Conservation (phyloP, 441 rosid genomes). For the Adansonia madagascariensis region DNA sequence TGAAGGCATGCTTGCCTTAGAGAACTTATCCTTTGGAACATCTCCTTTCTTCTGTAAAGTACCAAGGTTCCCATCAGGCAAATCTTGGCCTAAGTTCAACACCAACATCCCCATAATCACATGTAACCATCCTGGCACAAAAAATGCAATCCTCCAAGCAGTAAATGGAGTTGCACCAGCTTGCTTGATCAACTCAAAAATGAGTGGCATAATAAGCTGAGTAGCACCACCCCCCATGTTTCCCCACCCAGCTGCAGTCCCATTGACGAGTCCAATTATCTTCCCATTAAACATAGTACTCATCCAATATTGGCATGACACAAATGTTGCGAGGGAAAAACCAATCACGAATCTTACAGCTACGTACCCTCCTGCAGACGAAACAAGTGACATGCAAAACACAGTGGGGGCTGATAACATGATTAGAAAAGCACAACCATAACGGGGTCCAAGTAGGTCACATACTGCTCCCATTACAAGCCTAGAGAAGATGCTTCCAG, state of each 20-base stretch:
- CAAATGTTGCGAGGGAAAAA: conserved; percentile 49
- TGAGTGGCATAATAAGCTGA: conserved; percentile 47
- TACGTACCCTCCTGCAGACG: conserved; percentile 42
- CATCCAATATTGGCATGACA: conserved; percentile 51
- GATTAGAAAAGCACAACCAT: conserved; percentile 43
- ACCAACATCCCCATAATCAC: conserved; percentile 45
- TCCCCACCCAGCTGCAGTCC: conserved; percentile 55
- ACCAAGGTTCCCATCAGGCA: conserved; percentile 48
- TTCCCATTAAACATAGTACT: conserved; percentile 49
- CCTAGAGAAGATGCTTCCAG: conserved; percentile 50
- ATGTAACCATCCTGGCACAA: conserved; percentile 41
- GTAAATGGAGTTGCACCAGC: conserved; percentile 48
- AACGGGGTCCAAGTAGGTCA: conserved; percentile 49
- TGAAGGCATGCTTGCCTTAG: conserved; percentile 34
- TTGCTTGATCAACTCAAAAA: conserved; percentile 37
- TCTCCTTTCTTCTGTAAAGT: conserved; percentile 46
- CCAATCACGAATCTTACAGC: conserved; percentile 52
- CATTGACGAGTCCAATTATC: conserved; percentile 48
- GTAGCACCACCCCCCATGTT: conserved; percentile 54
- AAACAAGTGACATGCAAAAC: conserved; percentile 45
- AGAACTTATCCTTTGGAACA: conserved; percentile 47
- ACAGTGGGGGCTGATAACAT: conserved; percentile 46
- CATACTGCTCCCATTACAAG: conserved; percentile 53
- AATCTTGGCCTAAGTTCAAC: conserved; percentile 48
- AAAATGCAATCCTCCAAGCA: conserved; percentile 54